phyloP scores from a whole-genome alignment of 441 rosid species.

The Adansonia gregorii region DNA sequence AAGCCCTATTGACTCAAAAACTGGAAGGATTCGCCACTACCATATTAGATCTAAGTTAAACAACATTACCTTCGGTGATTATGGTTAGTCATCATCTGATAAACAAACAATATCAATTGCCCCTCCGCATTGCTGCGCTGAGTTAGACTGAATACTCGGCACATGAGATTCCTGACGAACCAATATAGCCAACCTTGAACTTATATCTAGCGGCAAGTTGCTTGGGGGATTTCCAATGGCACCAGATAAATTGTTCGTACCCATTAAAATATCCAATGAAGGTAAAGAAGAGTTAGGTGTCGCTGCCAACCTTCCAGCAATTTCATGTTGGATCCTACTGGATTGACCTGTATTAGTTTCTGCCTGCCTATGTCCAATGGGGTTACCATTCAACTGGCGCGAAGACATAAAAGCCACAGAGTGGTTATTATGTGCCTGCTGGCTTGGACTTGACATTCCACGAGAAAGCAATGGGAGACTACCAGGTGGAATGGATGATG shows the following conservation, averaged over 20 bases:
- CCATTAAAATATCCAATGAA: constrained; percentile 34
- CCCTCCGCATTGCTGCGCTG: constrained; percentile 11
- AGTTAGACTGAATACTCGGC: constrained; percentile 26
- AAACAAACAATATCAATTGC: constrained; percentile 57
- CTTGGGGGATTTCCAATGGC: constrained; percentile 29
- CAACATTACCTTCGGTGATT: neutral
- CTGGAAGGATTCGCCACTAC: neutral
- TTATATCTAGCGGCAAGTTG: constrained; percentile 28
- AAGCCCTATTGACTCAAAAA: constrained; percentile 2
- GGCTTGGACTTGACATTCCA: constrained; percentile 35
- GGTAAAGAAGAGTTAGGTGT: constrained; percentile 14
- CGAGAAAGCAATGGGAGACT: constrained; percentile 28
- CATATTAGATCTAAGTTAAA: constrained; percentile 16
- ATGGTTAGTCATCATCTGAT: constrained; percentile 79
- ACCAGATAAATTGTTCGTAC: constrained; percentile 25
- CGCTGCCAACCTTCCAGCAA: constrained; percentile 29
- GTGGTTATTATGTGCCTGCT: constrained; percentile 28
- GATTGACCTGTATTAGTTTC: constrained; percentile 31
- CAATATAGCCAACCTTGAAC: constrained; percentile 20
- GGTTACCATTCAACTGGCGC: constrained; percentile 22
- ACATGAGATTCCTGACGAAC: constrained; percentile 26
- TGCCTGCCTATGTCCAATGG: constrained; percentile 24
- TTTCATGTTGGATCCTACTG: constrained; percentile 26
- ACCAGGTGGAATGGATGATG: constrained; percentile 35
- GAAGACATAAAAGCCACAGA: constrained; percentile 25